Percentiles rank a stretch among this genome's conserved stretches.
Conservation (phyloP, 2,329 filamentous ascomycete genomes). For the Fusarium concolor region DNA sequence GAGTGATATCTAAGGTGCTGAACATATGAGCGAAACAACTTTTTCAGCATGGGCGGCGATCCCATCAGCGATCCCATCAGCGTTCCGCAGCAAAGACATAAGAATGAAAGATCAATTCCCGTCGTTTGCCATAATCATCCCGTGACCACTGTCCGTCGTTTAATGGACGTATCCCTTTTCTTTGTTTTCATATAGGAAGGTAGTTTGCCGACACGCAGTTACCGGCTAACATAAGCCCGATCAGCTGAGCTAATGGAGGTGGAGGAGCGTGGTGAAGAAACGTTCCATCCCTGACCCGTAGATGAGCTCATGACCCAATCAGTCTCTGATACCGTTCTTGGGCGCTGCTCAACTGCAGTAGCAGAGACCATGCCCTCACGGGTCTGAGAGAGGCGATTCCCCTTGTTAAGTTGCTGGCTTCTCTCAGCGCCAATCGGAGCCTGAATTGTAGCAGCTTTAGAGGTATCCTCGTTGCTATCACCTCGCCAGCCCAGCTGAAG, state of each 20-base stretch:
- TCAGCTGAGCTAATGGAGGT: slow-evolving; percentile 21
- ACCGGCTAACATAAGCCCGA: slow-evolving; percentile 12
- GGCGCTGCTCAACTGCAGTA: slow-evolving; percentile 46
- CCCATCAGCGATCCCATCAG: neutral
- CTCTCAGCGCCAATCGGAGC: slow-evolving; percentile 35
- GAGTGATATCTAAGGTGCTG: slow-evolving; percentile 34
- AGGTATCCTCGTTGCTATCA: slow-evolving; percentile 17
- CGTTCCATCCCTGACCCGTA: slow-evolving; percentile 21
- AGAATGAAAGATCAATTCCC: neutral
- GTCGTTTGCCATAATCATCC: neutral
- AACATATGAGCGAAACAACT: neutral
- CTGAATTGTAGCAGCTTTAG: neutral
- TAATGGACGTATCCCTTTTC: neutral
- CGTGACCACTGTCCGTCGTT: neutral
- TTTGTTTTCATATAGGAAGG: slow-evolving; percentile 8
- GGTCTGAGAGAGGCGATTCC: slow-evolving; percentile 8
- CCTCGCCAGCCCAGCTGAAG: slow-evolving; percentile 27
- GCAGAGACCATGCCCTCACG: slow-evolving; percentile 47
- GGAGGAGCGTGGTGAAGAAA: slow-evolving; percentile 27
- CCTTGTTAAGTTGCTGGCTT: slow-evolving; percentile 12
- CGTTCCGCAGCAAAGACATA: neutral
- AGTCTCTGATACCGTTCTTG: slow-evolving; percentile 46
- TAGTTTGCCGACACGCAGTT: neutral
- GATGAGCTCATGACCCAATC: slow-evolving; percentile 24
- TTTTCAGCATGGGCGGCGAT: neutral